Evolutionary conservation across 2,329 filamentous ascomycete genomes (phyloP).

Genomic region (Pseudocercospora cruenta): DNA sequence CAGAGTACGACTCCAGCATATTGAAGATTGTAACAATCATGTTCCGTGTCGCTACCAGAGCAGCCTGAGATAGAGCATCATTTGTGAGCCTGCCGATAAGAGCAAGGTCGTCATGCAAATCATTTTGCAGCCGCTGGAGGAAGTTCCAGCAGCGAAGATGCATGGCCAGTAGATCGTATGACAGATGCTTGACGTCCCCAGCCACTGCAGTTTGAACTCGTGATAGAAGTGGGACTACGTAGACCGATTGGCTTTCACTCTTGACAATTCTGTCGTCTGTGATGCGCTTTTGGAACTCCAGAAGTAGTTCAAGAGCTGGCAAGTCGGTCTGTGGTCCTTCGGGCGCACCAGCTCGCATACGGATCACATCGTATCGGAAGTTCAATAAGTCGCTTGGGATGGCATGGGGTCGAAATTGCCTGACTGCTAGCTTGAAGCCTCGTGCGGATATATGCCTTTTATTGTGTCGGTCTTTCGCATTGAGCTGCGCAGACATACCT

Average conservation of each 20-base stretch:
- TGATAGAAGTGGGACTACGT: conserved; percentile 9
- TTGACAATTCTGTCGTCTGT: background rate
- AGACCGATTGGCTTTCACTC: background rate
- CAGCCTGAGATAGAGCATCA: no score
- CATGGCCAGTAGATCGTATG: conserved; percentile 6
- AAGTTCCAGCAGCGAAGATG: conserved; percentile 7
- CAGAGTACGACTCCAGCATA: no score
- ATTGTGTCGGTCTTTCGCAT: background rate
- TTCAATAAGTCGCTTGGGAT: conserved; percentile 8
- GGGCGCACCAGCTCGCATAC: conserved; percentile 7
- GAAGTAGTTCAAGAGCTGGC: conserved; percentile 1
- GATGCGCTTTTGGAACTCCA: conserved; percentile 4
- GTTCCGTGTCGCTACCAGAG: no score
- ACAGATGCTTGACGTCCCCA: conserved; percentile 3
- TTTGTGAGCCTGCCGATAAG: no score
- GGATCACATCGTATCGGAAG: conserved; percentile 3
- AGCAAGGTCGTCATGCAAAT: background rate
- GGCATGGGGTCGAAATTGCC: conserved; percentile 3
- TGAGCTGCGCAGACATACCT: conserved; percentile 1
- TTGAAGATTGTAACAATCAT: no score
- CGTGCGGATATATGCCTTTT: conserved; percentile 1
- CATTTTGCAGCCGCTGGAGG: conserved; percentile 1
- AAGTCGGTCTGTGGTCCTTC: background rate
- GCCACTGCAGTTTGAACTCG: background rate
- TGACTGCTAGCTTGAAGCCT: background rate